A percentile compares a stretch with the other conserved stretches of the same genome.
Conservation (phyloP, 1,284 basidiomycete species). For the Irpex sp. region DNA sequence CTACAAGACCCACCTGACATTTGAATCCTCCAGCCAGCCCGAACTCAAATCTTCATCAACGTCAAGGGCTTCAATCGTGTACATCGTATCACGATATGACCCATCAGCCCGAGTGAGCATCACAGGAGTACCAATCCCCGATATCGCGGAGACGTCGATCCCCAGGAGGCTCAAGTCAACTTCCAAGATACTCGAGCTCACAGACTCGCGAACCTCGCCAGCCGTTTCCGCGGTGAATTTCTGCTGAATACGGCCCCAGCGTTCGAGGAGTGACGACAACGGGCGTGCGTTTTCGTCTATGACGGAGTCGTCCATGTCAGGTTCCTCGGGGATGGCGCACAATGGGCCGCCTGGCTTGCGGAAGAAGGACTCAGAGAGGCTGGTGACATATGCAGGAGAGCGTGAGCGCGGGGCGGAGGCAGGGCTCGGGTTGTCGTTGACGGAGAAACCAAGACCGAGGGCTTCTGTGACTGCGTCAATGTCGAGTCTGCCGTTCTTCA, state of each 20-base stretch:
- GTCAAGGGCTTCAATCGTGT: not conserved
- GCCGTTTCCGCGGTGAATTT: constrained; percentile 2
- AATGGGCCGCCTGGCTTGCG: constrained; percentile 24
- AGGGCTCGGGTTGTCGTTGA: not conserved
- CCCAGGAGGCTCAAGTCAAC: not conserved
- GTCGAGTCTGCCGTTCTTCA: constrained; percentile 24
- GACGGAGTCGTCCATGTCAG: constrained; percentile 14
- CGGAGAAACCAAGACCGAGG: constrained; percentile 22
- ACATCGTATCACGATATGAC: not conserved
- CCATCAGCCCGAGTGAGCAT: not conserved
- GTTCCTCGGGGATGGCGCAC: constrained; percentile 26
- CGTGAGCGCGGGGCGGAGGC: not conserved
- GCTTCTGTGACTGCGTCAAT: constrained; percentile 27
- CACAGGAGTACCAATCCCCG: not conserved
- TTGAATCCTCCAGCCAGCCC: not conserved
- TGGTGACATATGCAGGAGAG: not conserved
- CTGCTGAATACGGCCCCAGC: constrained; percentile 6
- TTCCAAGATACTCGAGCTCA: constrained; percentile 7
- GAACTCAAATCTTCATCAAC: not conserved
- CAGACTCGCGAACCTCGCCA: constrained; percentile 5
- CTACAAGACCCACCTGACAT: not conserved
- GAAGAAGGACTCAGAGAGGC: constrained; percentile 7
- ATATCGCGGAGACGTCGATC: not conserved
- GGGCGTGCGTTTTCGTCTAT: not conserved
- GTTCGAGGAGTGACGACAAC: constrained; percentile 3